Evolutionary conservation across 768 basidiomycete genomes (phyloP), one percentile per base, ranked within the genome.

Genomic region (Boletus tomentosulus): DNA sequence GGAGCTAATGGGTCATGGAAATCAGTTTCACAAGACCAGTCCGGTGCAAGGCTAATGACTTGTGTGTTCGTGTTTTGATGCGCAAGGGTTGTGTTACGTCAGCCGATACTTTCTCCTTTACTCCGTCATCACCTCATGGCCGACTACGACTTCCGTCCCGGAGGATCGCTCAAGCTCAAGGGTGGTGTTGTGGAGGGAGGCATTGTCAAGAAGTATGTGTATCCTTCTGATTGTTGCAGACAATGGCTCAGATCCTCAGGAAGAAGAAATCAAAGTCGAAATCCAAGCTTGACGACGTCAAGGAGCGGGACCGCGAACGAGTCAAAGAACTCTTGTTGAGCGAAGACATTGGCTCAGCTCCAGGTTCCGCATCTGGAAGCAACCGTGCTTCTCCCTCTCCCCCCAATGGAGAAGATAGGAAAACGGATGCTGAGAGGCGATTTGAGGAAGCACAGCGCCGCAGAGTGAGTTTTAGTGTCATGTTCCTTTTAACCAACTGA

Each of bases 141-240:
- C 53, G 89, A 89, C 71, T 94, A 95, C 72, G 83, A 88, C 74
- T 77, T 88, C 72, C 84, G 85, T 68, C 85, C 89, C 51, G 88
- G 90, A 46, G 92, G 92, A 66, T 85, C 89, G 60, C 87, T 95
- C 68, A 95, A 92, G 71, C 79, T 95, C 65, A 95, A 93, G 74
- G 83, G 88, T n/a, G 84, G 81, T 34, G 85, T 86, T 33, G 76
- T 76, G 27, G 90, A 89, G 59, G 90, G 88, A 53, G 87, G 89
- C 3, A 78, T 87, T 53, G 83, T 85, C 44, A 93, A 93, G 72
- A 93, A 92, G 92, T 91, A 19, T 19, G 60, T 58, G 83, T 69
- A 3, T 53, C 13, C 41, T 33, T 53, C 27, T 55, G 22, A 37
- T 57, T 9, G 2, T 0, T 19, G 13, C 31, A 13, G 44, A 42